Conservation (phyloP, 371 early-diverging fungal species). For the Mucor irregularis region DNA sequence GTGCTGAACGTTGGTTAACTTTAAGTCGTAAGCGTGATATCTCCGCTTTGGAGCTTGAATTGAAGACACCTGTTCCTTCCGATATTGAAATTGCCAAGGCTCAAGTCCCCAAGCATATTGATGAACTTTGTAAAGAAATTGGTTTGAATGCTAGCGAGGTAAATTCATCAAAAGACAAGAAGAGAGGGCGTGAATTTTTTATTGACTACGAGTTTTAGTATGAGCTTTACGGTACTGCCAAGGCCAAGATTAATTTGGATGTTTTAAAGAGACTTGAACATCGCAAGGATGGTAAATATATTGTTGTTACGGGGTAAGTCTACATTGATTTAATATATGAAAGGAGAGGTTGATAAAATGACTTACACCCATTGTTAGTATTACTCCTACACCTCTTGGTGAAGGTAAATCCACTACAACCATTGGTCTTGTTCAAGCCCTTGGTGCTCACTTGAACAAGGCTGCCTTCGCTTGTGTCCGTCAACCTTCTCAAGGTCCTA, state of each 20-base stretch:
- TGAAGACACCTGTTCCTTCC: conserved; percentile 80
- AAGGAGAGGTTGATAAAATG: too few relatives aligned
- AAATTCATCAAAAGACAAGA: background rate
- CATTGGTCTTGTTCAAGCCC: conserved; percentile 91
- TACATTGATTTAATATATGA: too few relatives aligned
- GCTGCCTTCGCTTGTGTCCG: conserved; percentile 94
- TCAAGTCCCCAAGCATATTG: conserved; percentile 85
- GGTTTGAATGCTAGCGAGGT: conserved; percentile 73
- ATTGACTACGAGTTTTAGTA: conserved; percentile 46
- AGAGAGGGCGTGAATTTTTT: background rate
- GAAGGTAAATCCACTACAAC: conserved; percentile 98
- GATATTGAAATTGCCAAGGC: conserved; percentile 93
- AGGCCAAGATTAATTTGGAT: conserved; percentile 87
- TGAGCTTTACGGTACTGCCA: conserved; percentile 85
- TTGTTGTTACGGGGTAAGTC: conserved; percentile 90
- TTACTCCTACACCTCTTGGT: conserved; percentile 97
- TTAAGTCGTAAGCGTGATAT: conserved; percentile 53
- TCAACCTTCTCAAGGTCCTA: conserved; percentile 97
- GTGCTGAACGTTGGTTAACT: conserved; percentile 76
- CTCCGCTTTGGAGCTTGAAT: conserved; percentile 63
- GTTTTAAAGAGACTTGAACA: conserved; percentile 81
- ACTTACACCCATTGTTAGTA: conserved; percentile 43
- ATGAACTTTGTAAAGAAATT: conserved; percentile 80
- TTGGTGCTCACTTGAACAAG: conserved; percentile 89
- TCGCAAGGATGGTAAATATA: conserved; percentile 84